Evolutionary conservation across 2,329 filamentous ascomycete species (phyloP), one percentile per base, ranked within the genome.

Genomic region (Phialophora expanda): DNA sequence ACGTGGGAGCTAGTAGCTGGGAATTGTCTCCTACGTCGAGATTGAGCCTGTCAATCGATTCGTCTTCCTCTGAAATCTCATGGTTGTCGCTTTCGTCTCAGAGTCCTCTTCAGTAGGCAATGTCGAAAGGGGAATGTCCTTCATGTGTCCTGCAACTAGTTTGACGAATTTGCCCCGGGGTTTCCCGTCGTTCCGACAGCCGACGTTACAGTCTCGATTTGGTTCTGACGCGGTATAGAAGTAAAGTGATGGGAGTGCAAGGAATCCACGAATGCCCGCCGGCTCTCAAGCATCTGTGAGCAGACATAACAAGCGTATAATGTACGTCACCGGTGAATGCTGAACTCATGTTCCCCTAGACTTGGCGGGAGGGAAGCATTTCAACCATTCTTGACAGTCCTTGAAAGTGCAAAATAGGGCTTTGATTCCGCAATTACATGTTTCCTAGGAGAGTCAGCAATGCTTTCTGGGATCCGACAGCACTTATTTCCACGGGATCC

Each of bases 401-500:
- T 41, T 11, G 11, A 24, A 41, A n/a, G 54, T 56, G 24, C 54
- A 56, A 41, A 2, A 5, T 56, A 56, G 14, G 54, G 32, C 17
- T 56, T 56, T 8, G 44, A 34, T 4, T 41, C 30, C 12, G 54
- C 11, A 41, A 56, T 24, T 9, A 44, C 54, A 24, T 56, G 30
- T 22, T 20, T 26, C 26, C 30, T 38, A 9, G 32, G 24, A 41
- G 6, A 20, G 30, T 56, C 32, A 41, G 54, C 54, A 4, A 38
- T 34, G 54, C n/a, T n/a, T 38, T 56, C n/a, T 56, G 14, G 32
- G 3, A n/a, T 12, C n/a, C 12, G 6, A 3, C 6, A 5, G 5
- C 26, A 38, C 53, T 56, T 56, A 56, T 32, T 56, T 56, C 54
- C 30, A 56, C n/a, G 41, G 54, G 20, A 17, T 56, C 17, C 54